A percentile compares a stretch with the other conserved stretches of the same genome.
Conservation (phyloP, 2,329 filamentous ascomycete species). For the Fusarium transvaalense region DNA sequence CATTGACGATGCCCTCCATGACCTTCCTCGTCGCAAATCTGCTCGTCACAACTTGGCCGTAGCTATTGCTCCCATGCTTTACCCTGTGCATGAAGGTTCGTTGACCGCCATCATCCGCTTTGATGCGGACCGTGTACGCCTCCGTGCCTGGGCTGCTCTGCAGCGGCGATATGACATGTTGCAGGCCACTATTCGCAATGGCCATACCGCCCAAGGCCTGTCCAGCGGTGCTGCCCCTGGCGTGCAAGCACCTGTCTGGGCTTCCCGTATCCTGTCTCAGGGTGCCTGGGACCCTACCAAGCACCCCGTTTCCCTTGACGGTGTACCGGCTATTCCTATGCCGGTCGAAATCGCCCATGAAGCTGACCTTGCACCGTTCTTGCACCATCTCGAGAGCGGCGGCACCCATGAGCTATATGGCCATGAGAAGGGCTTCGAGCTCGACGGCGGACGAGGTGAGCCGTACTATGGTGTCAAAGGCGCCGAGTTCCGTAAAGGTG, state of each 20-base stretch:
- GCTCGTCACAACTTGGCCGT: slow-evolving; percentile 49
- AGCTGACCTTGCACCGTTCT: slow-evolving; percentile 52
- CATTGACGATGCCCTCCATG: slow-evolving; percentile 50
- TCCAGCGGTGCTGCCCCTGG: slow-evolving; percentile 51
- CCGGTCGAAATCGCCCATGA: slow-evolving; percentile 51
- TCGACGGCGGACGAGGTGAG: slow-evolving; percentile 55
- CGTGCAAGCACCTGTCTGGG: slow-evolving; percentile 52
- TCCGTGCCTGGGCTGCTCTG: slow-evolving; percentile 54
- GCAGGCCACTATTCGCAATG: slow-evolving; percentile 51
- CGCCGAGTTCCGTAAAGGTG: slow-evolving; percentile 55
- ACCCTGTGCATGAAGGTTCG: slow-evolving; percentile 53
- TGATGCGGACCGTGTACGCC: slow-evolving; percentile 53
- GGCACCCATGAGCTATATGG: slow-evolving; percentile 49
- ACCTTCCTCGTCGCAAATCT: slow-evolving; percentile 54
- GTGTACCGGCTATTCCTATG: slow-evolving; percentile 52
- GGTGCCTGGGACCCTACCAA: slow-evolving; percentile 52
- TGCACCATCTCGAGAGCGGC: slow-evolving; percentile 50
- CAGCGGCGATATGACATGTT: slow-evolving; percentile 55
- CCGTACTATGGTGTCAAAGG: slow-evolving; percentile 53
- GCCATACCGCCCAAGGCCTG: slow-evolving; percentile 47
- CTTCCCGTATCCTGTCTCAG: slow-evolving; percentile 51
- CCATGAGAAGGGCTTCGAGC: slow-evolving; percentile 45
- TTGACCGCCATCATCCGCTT: slow-evolving; percentile 56
- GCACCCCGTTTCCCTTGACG: slow-evolving; percentile 50
- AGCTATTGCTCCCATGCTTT: slow-evolving; percentile 51